Base-by-base conservation (phyloP, 371 early-diverging fungal species). In the Ordospora pajunii region DNA sequence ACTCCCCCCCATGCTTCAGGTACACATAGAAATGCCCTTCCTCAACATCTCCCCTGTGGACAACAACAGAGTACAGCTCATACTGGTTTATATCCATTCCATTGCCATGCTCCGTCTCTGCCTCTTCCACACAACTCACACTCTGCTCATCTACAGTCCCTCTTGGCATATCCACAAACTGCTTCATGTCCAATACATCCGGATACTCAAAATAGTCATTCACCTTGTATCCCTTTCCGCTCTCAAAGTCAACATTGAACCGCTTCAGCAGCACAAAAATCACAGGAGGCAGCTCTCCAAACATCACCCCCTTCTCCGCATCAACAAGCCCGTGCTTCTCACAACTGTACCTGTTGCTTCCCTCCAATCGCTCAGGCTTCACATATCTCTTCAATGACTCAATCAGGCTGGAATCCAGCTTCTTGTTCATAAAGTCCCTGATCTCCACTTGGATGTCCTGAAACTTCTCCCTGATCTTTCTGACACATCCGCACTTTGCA, bases 161-260 rank as follows among this genome's bases (percentile, higher is more conserved):
- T 25, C 48, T 67, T 23, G 53, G 27, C 9, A 62, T 32, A 11
- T 49, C 76, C 48, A 45, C 25, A 66, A 49, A 71, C 7, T 27
- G 48, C 12, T 37, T 64, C 50, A 74, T 69, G 65, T 95, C 92
- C 63, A 97, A 88, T 62, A 88, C 87, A n/a, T 87, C 83, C 11
- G 95, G 94, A 84, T 91, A 98, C 80, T 93, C 95, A 82, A 91
- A 91, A n/a, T 95, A 89, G 83, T 95, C 95, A 86, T 96, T 96
- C 84, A 94, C 91, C 89, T 79, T 83, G n/a, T 76, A 75, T 19
- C 53, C 49, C 40, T 77, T 64, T 14, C 66, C 78, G 5, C 79
- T 74, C 6, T 84, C 82, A 72, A 80, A 83, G 68, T 98, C 96
- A 83, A 95, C 94, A 82, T 94, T 94, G 80, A 96, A 97, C 14